Conservation (phyloP, 2,329 filamentous ascomycete species). For the Mycosphaerelloides madeirae region DNA sequence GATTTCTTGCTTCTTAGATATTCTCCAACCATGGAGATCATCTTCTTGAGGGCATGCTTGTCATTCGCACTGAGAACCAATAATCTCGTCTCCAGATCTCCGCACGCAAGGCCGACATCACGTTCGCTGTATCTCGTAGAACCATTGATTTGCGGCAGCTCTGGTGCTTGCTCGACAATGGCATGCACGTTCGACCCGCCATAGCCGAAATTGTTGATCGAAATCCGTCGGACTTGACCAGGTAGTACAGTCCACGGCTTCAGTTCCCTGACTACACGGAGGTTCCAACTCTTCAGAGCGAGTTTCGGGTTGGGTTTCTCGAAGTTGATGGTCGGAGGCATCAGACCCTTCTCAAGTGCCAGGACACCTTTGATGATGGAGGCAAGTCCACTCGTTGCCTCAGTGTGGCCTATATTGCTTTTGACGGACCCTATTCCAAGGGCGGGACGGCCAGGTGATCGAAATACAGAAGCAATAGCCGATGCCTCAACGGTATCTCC, state of each 20-base stretch:
- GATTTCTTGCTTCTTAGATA: too few relatives aligned
- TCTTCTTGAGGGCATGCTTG: not conserved
- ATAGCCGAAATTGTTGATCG: slow-evolving; percentile 22
- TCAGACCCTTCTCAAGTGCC: slow-evolving; percentile 20
- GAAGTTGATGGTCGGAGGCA: slow-evolving; percentile 24
- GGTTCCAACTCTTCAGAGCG: slow-evolving; percentile 12
- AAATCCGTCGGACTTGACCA: slow-evolving; percentile 6
- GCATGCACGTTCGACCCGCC: slow-evolving; percentile 20
- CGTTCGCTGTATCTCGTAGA: not conserved
- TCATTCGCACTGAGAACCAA: slow-evolving; percentile 4
- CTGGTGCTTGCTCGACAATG: slow-evolving; percentile 8
- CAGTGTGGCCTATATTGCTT: slow-evolving; percentile 13
- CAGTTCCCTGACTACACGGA: slow-evolving; percentile 15
- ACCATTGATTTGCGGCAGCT: slow-evolving; percentile 1
- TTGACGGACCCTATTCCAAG: slow-evolving; percentile 19
- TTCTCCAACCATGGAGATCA: not conserved
- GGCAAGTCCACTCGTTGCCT: slow-evolving; percentile 12
- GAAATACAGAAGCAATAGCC: not conserved
- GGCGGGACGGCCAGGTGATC: not conserved
- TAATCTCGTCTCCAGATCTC: slow-evolving; percentile 5
- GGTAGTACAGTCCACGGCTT: slow-evolving; percentile 36
- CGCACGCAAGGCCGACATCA: not conserved
- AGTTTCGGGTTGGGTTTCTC: slow-evolving; percentile 28
- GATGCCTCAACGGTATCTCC: slow-evolving; percentile 5
- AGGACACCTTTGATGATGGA: slow-evolving; percentile 19